Evolutionary conservation across 176 grass and related monocot genomes (phyloP).

Genomic region (Avena atlantica): DNA sequence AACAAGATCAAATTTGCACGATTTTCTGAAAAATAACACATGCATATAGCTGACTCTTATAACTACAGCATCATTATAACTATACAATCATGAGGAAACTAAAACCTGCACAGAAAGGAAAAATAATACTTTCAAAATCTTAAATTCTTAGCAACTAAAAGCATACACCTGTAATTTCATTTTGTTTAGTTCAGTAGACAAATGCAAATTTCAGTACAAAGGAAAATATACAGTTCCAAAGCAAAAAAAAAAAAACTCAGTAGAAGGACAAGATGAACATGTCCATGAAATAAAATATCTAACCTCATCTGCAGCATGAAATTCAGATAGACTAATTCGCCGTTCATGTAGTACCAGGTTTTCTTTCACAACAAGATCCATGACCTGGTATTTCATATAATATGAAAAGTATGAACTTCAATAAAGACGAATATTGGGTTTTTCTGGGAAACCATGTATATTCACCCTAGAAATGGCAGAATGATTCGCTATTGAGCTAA

Average conservation of each 20-base stretch:
- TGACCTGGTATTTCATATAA: constrained; percentile 69
- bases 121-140: background rate
- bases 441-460: constrained; percentile 10
- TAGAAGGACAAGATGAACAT: background rate
- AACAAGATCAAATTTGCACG: background rate
- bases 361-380: constrained; percentile 93
- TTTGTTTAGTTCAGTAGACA: background rate
- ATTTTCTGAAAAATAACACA: background rate
- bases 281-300: constrained; percentile 32
- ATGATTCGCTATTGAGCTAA: background rate
- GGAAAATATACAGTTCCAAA: background rate
- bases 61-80: background rate
- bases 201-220: background rate
- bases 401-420: constrained; percentile 23
- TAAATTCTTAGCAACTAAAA: constrained; percentile 12
- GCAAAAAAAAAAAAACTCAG: background rate
- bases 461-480: constrained; percentile 10
- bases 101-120: background rate
- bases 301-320: constrained; percentile 99
- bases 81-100: background rate
- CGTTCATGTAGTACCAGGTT: constrained; percentile 79
- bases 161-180: background rate
- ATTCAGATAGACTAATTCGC: constrained; percentile 96
- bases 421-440: background rate
- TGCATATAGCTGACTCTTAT: background rate